Evolutionary conservation across 2,329 filamentous ascomycete species (phyloP).

Genomic region (Ceratocystiopsis minuta): DNA sequence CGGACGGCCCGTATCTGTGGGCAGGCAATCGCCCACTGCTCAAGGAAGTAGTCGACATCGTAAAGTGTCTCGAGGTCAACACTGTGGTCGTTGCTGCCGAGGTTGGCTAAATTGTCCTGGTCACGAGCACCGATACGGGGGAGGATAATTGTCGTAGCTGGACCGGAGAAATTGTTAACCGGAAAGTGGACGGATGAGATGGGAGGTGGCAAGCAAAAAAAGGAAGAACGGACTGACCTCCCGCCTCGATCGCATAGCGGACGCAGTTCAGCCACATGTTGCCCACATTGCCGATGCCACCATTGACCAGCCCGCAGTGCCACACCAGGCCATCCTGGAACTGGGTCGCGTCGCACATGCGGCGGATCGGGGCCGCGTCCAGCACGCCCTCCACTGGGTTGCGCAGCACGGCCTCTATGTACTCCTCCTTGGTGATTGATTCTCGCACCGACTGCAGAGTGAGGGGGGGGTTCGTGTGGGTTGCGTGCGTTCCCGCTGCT

Average conservation of each 20-base stretch:
- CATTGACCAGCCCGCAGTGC: slow-evolving; percentile 18
- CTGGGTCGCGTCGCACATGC: slow-evolving; percentile 13
- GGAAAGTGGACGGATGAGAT: neutral
- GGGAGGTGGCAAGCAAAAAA: neutral
- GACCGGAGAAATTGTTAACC: neutral
- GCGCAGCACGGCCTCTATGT: slow-evolving; percentile 7
- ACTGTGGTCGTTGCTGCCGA: slow-evolving; percentile 3
- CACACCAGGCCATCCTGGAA: slow-evolving; percentile 19
- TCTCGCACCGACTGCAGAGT: neutral
- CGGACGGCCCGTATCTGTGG: slow-evolving; percentile 8
- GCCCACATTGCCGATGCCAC: slow-evolving; percentile 19
- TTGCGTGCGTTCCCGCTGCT: neutral
- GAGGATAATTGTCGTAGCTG: slow-evolving; percentile 8
- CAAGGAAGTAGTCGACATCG: slow-evolving; percentile 7
- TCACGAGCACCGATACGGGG: slow-evolving; percentile 11
- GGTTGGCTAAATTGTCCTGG: slow-evolving; percentile 7
- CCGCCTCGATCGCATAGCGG: slow-evolving; percentile 17
- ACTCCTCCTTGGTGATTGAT: slow-evolving; percentile 5
- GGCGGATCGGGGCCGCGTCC: slow-evolving; percentile 7
- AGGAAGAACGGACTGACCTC: neutral
- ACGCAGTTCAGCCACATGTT: slow-evolving; percentile 20
- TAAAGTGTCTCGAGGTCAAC: slow-evolving; percentile 5
- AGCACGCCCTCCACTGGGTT: slow-evolving; percentile 9
- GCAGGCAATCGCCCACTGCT: slow-evolving; percentile 6
- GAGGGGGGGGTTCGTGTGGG: neutral